Percentiles rank a stretch among this genome's conserved stretches.
Conservation (phyloP, 1,139 yeast species). For the Candida pseudoviswanathii region DNA sequence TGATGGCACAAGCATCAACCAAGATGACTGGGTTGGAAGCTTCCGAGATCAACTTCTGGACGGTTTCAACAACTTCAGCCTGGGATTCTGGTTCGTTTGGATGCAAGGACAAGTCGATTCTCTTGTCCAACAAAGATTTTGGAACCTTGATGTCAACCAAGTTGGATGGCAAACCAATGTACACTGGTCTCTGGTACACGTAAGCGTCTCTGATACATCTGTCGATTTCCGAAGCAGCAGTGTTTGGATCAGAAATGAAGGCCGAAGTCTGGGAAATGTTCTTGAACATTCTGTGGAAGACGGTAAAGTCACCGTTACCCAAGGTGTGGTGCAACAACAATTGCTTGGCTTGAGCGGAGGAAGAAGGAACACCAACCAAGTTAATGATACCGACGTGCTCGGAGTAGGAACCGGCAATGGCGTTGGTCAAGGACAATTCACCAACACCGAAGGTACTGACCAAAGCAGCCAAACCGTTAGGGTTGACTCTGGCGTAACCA, state of each 20-base stretch:
- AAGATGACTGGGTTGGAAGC: conserved; percentile 74
- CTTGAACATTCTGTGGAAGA: conserved; percentile 54
- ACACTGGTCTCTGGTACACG: conserved; percentile 78
- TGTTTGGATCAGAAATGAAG: conserved; percentile 58
- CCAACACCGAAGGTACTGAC: conserved; percentile 48
- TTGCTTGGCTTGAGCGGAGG: conserved; percentile 40
- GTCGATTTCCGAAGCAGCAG: conserved; percentile 74
- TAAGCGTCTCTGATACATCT: conserved; percentile 74
- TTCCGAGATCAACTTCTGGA: conserved; percentile 51
- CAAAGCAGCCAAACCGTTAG: conserved; percentile 28
- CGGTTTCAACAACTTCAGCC: conserved; percentile 64
- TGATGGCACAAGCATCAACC: conserved; percentile 85
- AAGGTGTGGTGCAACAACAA: conserved; percentile 46
- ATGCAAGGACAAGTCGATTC: conserved; percentile 62
- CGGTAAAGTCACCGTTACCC: conserved; percentile 50
- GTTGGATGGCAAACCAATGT: conserved; percentile 82
- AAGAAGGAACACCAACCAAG: conserved; percentile 44
- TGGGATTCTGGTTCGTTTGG: conserved; percentile 73
- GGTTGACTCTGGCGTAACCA: conserved; percentile 35
- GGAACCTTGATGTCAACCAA: conserved; percentile 68
- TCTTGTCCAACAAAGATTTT: conserved; percentile 55
- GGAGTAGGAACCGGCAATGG: conserved; percentile 45
- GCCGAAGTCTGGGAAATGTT: conserved; percentile 69
- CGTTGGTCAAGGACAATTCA: conserved; percentile 25
- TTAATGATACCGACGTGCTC: conserved; percentile 46